Conservation (phyloP, 140 eudicot genomes). For the Erigeron philadelphicus region DNA sequence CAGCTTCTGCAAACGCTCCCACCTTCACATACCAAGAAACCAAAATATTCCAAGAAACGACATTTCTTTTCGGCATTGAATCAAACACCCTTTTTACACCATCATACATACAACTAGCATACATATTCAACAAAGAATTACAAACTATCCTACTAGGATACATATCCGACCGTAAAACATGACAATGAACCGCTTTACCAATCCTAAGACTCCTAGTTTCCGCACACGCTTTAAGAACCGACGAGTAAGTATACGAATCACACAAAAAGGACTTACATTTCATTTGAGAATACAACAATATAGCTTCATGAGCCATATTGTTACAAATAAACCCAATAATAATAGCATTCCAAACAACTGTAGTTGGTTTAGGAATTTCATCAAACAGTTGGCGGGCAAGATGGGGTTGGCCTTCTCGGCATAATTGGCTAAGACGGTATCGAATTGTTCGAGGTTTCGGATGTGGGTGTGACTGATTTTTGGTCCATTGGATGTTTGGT, state of each 20-base stretch:
- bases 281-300: conserved; percentile 48
- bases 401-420: conserved; percentile 56
- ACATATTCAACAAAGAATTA: conserved; percentile 70
- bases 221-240: conserved; percentile 65
- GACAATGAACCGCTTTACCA: conserved; percentile 73
- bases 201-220: conserved; percentile 38
- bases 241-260: conserved; percentile 67
- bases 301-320: conserved; percentile 60
- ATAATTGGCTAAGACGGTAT: conserved; percentile 55
- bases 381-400: conserved; percentile 86
- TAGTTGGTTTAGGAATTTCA: conserved; percentile 67
- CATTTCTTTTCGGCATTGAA: conserved; percentile 55
- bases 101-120: conserved; percentile 41
- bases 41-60: conserved; percentile 69
- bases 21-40: conserved; percentile 68
- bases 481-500: conserved; percentile 20
- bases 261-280: conserved; percentile 16
- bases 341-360: conserved; percentile 85
- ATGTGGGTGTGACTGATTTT: conserved; percentile 21
- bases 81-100: conserved; percentile 44
- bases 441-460: conserved; percentile 53
- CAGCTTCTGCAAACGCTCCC: conserved; percentile 49
- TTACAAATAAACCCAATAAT: conserved; percentile 81
- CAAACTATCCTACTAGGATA: conserved; percentile 59
- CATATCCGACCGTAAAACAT: conserved; percentile 38